Evolutionary conservation across 306 rosid species (phyloP), one percentile per base, ranked within the genome.

Genomic region (Quercus agrifolia): DNA sequence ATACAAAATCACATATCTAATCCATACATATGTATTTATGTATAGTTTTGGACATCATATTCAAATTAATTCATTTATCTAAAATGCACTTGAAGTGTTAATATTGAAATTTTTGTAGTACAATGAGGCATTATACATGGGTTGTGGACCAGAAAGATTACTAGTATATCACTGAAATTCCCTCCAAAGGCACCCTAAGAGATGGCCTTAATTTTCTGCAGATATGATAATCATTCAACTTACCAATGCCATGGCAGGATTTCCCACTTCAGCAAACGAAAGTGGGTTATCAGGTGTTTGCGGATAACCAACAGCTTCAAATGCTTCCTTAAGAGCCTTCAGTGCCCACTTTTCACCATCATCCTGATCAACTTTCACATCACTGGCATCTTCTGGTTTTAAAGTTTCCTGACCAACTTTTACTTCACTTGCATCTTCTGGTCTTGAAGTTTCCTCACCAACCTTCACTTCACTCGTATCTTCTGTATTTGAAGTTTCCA

Each of bases 241-340:
- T 90, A 94, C 98, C 96, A 94, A 77, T 84, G 98, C 91, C 94
- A 94, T 88, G 75, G 79, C 97, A 75, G 97, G 97, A 85, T 94
- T 94, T 70, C 97, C 98, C 73, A 89, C 94, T 86, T 89, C 96
- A 57, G 91, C 85, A 84, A 94, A 92, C 28, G 98, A 94, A 75
- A 85, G 87, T 23, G 91, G 89, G 73, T 86, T 81, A 63, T 89
- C 98, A 79, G 90, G 83, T 73, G 83, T 86, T 71, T 78, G 81
- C 79, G 87, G 73, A 82, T 87, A 92, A 84, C 94, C 97, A 80
- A 92, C 86, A 66, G 91, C 96, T 87, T 88, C 94, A 83, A 94
- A 94, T 52, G 97, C 96, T 83, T 94, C 98, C 76, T 71, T 87
- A 62, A 94, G 91, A 75, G 97, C 96, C 79, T 86, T 90, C 57